Evolutionary conservation across 371 early-diverging fungal genomes (phyloP).

Genomic region (Paraphysoderma sedebokerense): DNA sequence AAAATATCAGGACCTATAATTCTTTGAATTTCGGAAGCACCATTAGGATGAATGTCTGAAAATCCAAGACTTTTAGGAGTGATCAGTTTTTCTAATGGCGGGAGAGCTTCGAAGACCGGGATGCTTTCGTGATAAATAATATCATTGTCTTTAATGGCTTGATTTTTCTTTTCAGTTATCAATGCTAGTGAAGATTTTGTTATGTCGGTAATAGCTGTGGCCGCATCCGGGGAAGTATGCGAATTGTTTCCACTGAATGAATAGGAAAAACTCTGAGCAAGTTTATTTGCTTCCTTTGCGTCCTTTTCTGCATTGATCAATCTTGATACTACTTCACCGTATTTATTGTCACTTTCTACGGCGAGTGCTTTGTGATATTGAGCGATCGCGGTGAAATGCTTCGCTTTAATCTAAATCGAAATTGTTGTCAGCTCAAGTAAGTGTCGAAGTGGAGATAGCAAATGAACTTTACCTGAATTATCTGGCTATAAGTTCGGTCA

Average conservation of each 20-base stretch:
- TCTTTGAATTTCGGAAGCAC: constrained; percentile 8
- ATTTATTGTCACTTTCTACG: constrained; percentile 52
- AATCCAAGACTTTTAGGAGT: constrained; percentile 54
- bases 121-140: constrained; percentile 83
- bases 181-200: constrained; percentile 34
- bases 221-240: constrained; percentile 31
- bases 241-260: constrained; percentile 21
- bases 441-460: too few species aligned
- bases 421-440: background rate
- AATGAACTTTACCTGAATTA: too few species aligned
- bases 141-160: constrained; percentile 75
- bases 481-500: background rate
- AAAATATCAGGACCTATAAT: constrained; percentile 63
- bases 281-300: constrained; percentile 67
- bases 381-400: constrained; percentile 65
- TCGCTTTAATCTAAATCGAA: constrained; percentile 45
- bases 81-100: constrained; percentile 61
- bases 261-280: constrained; percentile 40
- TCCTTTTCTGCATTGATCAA: constrained; percentile 52
- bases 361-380: constrained; percentile 64
- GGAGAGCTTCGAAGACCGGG: constrained; percentile 55
- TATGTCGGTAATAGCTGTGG: constrained; percentile 39
- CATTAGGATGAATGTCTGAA: constrained; percentile 1
- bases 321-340: constrained; percentile 72
- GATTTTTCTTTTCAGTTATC: constrained; percentile 36